These are phyloP conservation scores for Bretziella fagacearum DNA, from an alignment of 2,329 filamentous ascomycete genomes.

Conservation along the genomic window DNA sequence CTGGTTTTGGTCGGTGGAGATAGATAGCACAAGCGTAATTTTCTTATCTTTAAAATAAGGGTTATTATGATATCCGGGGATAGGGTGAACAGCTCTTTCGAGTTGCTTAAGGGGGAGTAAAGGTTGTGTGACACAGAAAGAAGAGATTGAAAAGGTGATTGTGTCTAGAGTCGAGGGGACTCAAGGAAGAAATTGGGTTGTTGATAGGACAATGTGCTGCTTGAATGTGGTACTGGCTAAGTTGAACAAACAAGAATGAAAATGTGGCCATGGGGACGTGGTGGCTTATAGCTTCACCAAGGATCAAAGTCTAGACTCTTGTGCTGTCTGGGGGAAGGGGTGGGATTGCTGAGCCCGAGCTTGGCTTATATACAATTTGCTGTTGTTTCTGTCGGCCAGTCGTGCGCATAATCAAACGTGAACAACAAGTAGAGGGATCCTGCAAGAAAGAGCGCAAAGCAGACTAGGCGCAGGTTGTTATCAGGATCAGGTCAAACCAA, in stretches of 20 bases:
- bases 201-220: neutral
- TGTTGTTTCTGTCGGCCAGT: too few relatives aligned
- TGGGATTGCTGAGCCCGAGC: too few relatives aligned
- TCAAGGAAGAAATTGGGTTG: neutral
- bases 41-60: neutral
- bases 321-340: too few relatives aligned
- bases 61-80: too few relatives aligned
- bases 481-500: neutral
- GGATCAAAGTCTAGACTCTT: too few relatives aligned
- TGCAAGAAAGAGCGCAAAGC: neutral
- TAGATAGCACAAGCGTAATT: neutral
- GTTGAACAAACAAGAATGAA: neutral
- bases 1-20: neutral
- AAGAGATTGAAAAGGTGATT: neutral
- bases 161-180: neutral
- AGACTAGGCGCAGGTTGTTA: neutral
- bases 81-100: neutral
- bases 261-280: too few relatives aligned
- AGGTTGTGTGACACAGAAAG: conserved; percentile 1
- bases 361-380: too few relatives aligned
- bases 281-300: too few relatives aligned
- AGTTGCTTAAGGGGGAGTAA: neutral
- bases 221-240: neutral
- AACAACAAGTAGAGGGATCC: neutral
- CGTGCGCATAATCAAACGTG: too few relatives aligned